Conservation (phyloP, 495 filamentous ascomycete genomes). For the Margaritispora aquatica region DNA sequence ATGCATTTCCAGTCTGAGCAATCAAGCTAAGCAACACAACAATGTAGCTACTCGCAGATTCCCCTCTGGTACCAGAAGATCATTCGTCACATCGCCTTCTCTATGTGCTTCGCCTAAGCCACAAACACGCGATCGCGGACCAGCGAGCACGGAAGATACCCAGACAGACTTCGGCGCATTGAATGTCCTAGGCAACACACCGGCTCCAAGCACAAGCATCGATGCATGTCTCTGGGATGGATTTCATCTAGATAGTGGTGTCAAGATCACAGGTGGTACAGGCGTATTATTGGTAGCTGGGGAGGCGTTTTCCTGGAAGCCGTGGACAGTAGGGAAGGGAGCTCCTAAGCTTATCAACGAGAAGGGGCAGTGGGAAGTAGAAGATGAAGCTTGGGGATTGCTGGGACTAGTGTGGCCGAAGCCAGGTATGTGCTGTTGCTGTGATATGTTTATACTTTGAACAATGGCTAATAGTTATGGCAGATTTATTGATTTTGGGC, state of each 20-base stretch:
- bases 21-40: neutral
- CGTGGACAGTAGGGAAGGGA: constrained; percentile 50
- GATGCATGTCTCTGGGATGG: constrained; percentile 72
- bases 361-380: constrained; percentile 77
- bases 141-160: constrained; percentile 18
- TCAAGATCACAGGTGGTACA: constrained; percentile 55
- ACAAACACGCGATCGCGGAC: constrained; percentile 18
- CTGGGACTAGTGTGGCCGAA: constrained; percentile 81
- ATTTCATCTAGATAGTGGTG: constrained; percentile 74
- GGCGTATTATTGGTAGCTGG: constrained; percentile 73
- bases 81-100: neutral
- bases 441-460: neutral
- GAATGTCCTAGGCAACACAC: constrained; percentile 72
- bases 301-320: constrained; percentile 83
- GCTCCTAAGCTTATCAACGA: constrained; percentile 54
- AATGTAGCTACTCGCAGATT: neutral
- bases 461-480: neutral
- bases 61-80: neutral
- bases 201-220: constrained; percentile 73
- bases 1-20: constrained; percentile 4
- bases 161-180: constrained; percentile 67
- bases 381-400: constrained; percentile 64
- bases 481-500: constrained; percentile 86
- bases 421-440: constrained; percentile 58
- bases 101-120: constrained; percentile 12